These are phyloP conservation scores for Betula pendula DNA, from an alignment of 306 rosid species.

Conservation along the genomic window DNA sequence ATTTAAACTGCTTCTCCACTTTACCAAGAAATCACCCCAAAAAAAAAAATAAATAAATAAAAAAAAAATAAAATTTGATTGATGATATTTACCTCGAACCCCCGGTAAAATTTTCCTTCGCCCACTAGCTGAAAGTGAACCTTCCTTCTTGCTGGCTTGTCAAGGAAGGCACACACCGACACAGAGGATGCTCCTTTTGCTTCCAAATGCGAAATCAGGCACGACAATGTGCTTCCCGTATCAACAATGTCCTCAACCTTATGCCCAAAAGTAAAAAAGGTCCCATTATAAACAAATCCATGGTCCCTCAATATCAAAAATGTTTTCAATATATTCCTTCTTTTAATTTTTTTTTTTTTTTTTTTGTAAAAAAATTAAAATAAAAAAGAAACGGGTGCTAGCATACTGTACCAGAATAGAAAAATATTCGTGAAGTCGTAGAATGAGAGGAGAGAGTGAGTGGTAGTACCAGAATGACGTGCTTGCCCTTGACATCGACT, in stretches of 20 bases:
- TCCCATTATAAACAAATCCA: neutral
- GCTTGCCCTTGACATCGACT: slow-evolving; percentile 57
- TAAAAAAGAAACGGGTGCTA: neutral
- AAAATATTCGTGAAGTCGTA: neutral
- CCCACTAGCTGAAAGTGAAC: slow-evolving; percentile 55
- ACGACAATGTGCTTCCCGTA: slow-evolving; percentile 65
- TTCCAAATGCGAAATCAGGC: slow-evolving; percentile 55
- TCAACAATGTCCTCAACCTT: slow-evolving; percentile 94
- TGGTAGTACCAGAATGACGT: slow-evolving; percentile 67
- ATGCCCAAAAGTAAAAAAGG: neutral
- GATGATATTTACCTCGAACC: slow-evolving; percentile 58
- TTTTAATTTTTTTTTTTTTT: too few species aligned
- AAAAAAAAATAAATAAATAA: neutral
- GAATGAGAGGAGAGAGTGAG: neutral
- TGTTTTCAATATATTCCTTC: neutral
- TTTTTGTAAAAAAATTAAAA: too few species aligned
- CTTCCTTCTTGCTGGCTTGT: slow-evolving; percentile 74
- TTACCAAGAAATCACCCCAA: neutral
- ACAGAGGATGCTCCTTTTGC: slow-evolving; percentile 78
- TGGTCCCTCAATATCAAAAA: neutral
- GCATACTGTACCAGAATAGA: neutral
- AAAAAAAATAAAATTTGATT: too few species aligned
- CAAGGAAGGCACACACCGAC: slow-evolving; percentile 82
- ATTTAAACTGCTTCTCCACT: neutral
- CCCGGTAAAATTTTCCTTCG: slow-evolving; percentile 67